Base-by-base conservation (phyloP, 148 eudicot genomes). In the Chenopodium berlandieri region DNA sequence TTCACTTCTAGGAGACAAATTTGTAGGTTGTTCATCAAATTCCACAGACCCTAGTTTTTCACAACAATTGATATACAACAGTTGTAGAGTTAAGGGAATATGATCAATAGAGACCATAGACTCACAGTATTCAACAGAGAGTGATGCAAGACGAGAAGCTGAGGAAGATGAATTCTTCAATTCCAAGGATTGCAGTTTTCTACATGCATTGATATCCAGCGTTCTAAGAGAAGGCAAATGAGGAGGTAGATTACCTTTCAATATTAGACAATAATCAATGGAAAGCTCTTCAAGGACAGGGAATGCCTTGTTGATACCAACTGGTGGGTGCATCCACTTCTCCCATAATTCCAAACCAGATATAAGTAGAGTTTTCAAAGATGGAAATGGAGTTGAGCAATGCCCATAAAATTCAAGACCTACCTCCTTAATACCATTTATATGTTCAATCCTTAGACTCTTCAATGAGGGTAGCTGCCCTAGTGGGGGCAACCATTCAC, bases 381-480 rank as follows among this genome's bases (percentile, higher is more conserved):
- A 2, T 0, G 64, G 77, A 75, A 75, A 75, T 52, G 77, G 58
- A 60, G 19, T 54, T 27, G 44, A 48, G 30, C 77, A 52, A 16
- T 4, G n/a, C 6, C 77, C 77, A 30, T 75, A 75, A 52, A 75
- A 54, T 17, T 75, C 77, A 75, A 1, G 65, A 54, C 77, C 77
- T 75, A 75, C 22, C 17, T 16, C 32, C n/a, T 54, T 75, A 30
- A 75, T 75, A 30, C 77, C 65, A 75, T 75, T 11, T 64, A 75
- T 75, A 6, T 13, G 7, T 16, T 12, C 23, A 48, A 75, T 23
- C 17, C 16, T 12, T 52, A 75, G 65, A 17, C 34, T 48, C 44
- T 27, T 75, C 65, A 75, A 75, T 4, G 12, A 75, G 4, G 77
- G 77, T 75, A 75, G 77, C 37, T 27, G 58, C 1, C 77, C 77